These are phyloP conservation scores for Leishmania major DNA, from an alignment of 208 protist species.

Conservation along the genomic window DNA sequence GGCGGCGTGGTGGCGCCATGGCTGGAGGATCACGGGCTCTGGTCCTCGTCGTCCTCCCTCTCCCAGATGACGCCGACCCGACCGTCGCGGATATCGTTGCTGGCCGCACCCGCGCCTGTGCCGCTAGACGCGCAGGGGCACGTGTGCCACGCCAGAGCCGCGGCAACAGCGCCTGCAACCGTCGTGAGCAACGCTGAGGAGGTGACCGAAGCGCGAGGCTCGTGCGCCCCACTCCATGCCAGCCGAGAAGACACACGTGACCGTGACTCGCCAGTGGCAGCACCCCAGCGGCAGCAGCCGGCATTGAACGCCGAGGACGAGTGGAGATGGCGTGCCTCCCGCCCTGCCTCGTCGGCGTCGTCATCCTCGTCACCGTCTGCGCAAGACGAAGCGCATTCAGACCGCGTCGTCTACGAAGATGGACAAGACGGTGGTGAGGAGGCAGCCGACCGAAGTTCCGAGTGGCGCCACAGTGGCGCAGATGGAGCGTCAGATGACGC, in stretches of 20 bases:
- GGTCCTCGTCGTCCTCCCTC: conserved; percentile 5
- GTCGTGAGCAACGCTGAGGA: neutral
- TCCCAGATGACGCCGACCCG: neutral
- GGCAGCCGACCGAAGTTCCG: neutral
- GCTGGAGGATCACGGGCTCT: conserved; percentile 10
- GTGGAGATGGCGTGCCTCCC: neutral
- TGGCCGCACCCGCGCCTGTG: neutral
- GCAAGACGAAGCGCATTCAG: neutral
- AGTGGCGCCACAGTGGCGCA: neutral
- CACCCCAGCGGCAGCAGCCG: neutral
- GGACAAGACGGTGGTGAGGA: neutral
- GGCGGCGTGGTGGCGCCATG: neutral
- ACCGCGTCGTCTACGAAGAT: neutral
- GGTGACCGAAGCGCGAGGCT: neutral
- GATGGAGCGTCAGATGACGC: neutral
- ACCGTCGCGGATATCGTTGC: neutral
- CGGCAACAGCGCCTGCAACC: neutral
- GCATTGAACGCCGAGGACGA: neutral
- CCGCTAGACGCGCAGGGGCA: neutral
- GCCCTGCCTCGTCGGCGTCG: neutral
- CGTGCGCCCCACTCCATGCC: neutral
- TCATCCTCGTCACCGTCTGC: neutral
- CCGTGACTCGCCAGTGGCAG: neutral
- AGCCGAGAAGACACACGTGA: neutral
- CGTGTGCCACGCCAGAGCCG: neutral